Conservation (phyloP, 768 basidiomycete genomes). For the Leccinum variicolor region DNA sequence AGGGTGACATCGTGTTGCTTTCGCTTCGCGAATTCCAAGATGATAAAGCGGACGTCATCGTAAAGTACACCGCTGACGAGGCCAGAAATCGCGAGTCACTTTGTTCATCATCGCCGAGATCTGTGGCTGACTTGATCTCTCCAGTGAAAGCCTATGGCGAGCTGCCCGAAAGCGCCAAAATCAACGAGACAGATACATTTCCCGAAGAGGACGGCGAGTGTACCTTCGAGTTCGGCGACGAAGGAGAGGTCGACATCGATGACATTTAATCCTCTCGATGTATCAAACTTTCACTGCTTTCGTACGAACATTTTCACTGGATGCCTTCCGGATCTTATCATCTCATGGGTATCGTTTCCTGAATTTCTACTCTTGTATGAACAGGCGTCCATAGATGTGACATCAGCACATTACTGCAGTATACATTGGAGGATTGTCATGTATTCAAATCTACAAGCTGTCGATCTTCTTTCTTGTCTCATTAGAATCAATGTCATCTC, state of each 20-base stretch:
- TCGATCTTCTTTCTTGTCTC: neutral
- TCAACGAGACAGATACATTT: conserved; percentile 94
- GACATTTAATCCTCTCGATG: conserved; percentile 57
- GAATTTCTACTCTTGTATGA: conserved; percentile 8
- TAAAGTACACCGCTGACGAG: conserved; percentile 97
- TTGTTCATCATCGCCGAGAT: neutral
- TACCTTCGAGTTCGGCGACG: conserved; percentile 87
- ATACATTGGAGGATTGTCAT: conserved; percentile 15
- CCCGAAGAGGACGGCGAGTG: conserved; percentile 90
- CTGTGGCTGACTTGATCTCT: conserved; percentile 6
- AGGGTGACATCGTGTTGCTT: conserved; percentile 93
- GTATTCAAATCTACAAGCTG: conserved; percentile 2
- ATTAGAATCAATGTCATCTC: conserved; percentile 19
- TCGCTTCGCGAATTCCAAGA: conserved; percentile 99
- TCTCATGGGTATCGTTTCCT: conserved; percentile 9
- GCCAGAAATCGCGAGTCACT: conserved; percentile 66
- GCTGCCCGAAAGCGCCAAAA: conserved; percentile 92
- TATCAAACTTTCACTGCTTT: conserved; percentile 4
- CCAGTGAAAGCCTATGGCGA: conserved; percentile 97
- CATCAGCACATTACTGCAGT: conserved; percentile 16
- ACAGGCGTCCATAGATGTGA: conserved; percentile 24
- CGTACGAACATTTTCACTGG: conserved; percentile 12
- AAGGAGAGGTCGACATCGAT: conserved; percentile 86
- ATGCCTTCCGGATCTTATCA: conserved; percentile 1
- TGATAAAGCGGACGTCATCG: conserved; percentile 98